Evolutionary conservation across 78 protist genomes (phyloP), one percentile per base, ranked within the genome.

Genomic region (Cavenderia fasciculata): DNA sequence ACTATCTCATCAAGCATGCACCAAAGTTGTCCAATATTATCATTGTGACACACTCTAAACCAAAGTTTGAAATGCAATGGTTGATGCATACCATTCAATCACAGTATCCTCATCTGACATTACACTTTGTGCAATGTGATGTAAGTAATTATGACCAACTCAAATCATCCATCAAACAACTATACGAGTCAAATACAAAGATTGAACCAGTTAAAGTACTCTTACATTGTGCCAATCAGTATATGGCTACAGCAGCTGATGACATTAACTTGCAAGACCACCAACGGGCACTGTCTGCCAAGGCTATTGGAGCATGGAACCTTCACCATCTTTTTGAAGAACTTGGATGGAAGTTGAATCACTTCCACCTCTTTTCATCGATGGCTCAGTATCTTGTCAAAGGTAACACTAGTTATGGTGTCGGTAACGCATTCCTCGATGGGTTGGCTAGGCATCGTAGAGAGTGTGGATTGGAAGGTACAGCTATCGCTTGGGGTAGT

Each of bases 241-340:
- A 3, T 63, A 63, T 40, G 47, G 38, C 47, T 63, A n/a, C n/a
- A n/a, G n/a, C n/a, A n/a, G n/a, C 47, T 38, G 51, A 63, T 4
- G 18, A 6, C 16, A 63, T 63, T 21, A 27, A n/a, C 19, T 23
- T 5, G 4, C 51, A 63, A 2, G 10, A 29, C 11, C 47, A 38
- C 36, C 19, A 43, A 11, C 33, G 44, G 14, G 38, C 72, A 2
- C 72, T 38, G 33, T 19, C 33, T 23, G 54, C 85, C 43, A 74
- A 74, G 31, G 85, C 54, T 0, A 46, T 74, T 29, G 85, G 85
- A 6, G 85, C 85, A 10, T 44, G 14, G n/a, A 74, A 74, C 31
- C 57, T 74, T 0, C 69, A 74, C 33, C 2, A 23, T 2, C 51
- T 74, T 25, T 59, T 49, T 6, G 16, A 23, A 12, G 31, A 56